phyloP scores from a whole-genome alignment of 139 green algal species.

The Eudorina sp. region DNA sequence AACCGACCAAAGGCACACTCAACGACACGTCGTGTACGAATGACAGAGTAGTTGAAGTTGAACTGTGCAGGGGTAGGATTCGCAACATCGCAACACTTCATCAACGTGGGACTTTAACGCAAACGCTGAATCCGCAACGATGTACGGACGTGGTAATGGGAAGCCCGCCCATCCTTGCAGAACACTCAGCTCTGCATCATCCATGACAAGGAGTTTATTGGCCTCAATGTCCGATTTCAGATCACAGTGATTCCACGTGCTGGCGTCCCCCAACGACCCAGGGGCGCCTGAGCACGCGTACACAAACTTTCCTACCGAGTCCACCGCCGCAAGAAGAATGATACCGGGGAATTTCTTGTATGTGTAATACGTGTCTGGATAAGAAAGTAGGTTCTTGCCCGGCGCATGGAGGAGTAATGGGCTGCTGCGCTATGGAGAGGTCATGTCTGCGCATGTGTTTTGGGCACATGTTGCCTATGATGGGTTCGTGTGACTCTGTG shows the following conservation, averaged over 20 bases:
- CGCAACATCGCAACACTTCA: background rate
- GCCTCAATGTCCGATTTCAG: background rate
- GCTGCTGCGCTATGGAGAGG: too few relatives aligned
- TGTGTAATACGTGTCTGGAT: background rate
- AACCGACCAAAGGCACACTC: slow-evolving; percentile 11
- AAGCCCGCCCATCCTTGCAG: background rate
- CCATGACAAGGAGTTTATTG: background rate
- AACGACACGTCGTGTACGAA: background rate
- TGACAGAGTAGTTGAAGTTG: slow-evolving; percentile 9
- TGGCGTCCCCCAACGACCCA: background rate
- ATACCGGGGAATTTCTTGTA: background rate
- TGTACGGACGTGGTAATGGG: background rate
- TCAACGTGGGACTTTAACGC: background rate
- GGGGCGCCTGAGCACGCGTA: background rate
- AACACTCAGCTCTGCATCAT: background rate
- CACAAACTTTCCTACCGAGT: background rate
- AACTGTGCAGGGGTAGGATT: background rate
- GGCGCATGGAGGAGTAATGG: too few relatives aligned
- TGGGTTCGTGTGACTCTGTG: too few relatives aligned
- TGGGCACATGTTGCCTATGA: too few relatives aligned
- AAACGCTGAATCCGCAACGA: background rate
- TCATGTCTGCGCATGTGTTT: too few relatives aligned
- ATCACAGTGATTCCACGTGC: background rate
- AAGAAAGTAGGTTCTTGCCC: background rate
- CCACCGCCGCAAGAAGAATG: background rate